Base-by-base conservation (phyloP, 164 flowering plant genomes). In the Liriodendron chinense region DNA sequence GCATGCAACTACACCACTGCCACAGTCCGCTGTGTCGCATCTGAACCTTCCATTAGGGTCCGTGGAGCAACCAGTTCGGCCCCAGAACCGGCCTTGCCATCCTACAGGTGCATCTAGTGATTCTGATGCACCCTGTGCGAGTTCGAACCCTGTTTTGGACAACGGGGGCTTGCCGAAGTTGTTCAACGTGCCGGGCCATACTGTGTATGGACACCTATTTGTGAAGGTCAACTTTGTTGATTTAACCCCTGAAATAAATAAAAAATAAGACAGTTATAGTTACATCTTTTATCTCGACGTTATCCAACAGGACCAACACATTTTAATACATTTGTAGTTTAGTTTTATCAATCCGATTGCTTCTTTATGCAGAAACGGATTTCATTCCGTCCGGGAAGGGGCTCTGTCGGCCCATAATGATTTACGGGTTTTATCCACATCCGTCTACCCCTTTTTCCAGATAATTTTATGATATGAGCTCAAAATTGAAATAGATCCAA, bases 51-150 rank as follows among this genome's bases (percentile, higher is more conserved):
- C 85, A 34, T 63, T 24, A 9, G 56, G 13, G 73, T 79, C 63
- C 2, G 71, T 65, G 1, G 75, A 50, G 83, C 89, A 88, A 0
- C 47, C 50, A 20, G 79, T 76, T 0, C 89, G 77, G 28, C 79
- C 90, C 89, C 89, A 88, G 47, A 87, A 23, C 2, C 87, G 83
- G 72, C 86, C 86, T 0, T 82, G 76, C 87, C 86, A 87, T 9
- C 53, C 62, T 0, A 70, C 24, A 0, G 82, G 80, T 10, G 75
- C 80, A 16, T 68, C 20, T 0, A 83, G 1, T 1, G 78, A 2
- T 1, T 20, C 1, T 4, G 85, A 69, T 22, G 70, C 72, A 7
- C 79, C 66, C 14, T 80, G 1, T 8, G 62, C 20, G 20, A 86
- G 78, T 23, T 77, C 76, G 67, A 83, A 82, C 7, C 86, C 86